phyloP scores from a whole-genome alignment of 129 eudicot species.

The Cynara cardunculus region DNA sequence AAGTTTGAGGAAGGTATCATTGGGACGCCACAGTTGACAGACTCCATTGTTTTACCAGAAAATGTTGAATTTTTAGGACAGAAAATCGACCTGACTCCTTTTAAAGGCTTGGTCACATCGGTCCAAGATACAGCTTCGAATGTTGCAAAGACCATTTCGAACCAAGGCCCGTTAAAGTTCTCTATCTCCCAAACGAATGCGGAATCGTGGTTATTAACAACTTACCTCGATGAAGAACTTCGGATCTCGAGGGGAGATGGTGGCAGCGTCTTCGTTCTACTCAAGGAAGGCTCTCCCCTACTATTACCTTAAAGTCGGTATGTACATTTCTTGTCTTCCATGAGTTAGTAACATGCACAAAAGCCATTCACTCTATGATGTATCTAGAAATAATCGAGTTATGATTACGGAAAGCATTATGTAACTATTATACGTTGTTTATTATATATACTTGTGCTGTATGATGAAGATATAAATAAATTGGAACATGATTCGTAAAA shows the following conservation, averaged over 20 bases:
- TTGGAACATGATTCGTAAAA: no score
- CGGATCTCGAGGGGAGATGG: slow-evolving; percentile 92
- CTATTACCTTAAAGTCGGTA: slow-evolving; percentile 45
- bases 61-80: slow-evolving; percentile 75
- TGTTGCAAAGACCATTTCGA: slow-evolving; percentile 78
- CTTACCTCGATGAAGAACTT: slow-evolving; percentile 86
- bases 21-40: slow-evolving; percentile 90
- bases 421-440: no score
- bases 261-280: slow-evolving; percentile 82
- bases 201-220: slow-evolving; percentile 87
- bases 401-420: no score
- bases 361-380: no score
- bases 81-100: slow-evolving; percentile 65
- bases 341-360: no score
- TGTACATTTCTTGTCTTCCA: no score
- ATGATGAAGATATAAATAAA: no score
- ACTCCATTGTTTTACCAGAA: slow-evolving; percentile 76
- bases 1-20: slow-evolving; percentile 86
- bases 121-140: slow-evolving; percentile 84
- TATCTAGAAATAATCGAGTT: no score
- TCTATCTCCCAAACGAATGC: slow-evolving; percentile 52
- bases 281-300: slow-evolving; percentile 71
- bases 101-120: slow-evolving; percentile 63
- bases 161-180: slow-evolving; percentile 74
- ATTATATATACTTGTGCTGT: no score